Base-by-base conservation (phyloP, 2,329 filamentous ascomycete species). In the Diaporthe capsici region DNA sequence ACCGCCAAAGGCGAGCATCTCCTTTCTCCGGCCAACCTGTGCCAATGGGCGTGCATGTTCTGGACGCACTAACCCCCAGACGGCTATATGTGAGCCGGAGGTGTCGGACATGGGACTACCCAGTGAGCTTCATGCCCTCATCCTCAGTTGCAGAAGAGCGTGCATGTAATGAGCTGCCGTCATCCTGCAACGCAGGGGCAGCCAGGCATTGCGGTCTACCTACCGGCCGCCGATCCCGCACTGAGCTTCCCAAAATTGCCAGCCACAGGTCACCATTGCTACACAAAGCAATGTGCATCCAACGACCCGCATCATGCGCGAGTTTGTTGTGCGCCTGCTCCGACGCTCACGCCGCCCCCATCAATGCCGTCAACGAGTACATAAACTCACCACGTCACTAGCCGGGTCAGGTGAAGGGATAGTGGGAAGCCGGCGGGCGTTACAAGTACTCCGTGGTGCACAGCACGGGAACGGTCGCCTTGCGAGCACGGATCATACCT, bases 111-210 rank as follows among this genome's bases (percentile, higher is more conserved):
- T 63, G 44, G 17, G 12, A 25, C 25, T 63, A 20, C 31, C 71
- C 71, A 73, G 71, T 73, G 71, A 73, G 71, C 44, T 53, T 73
- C 71, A 53, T 65, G 71, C 71, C 71, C 58, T 63, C 58, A 34
- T 17, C 47, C 34, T 65, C 22, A 44, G 39, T 55, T 65, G 58
- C 71, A 73, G 71, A 8, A 55, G 60, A 68, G 51, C 47, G 42
- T 49, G 61, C 49, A 70, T 53, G 22, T 17, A 44, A 39, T 55
- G 22, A 31, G 51, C 72, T 74, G 61, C 57, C 53, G 72, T 74
- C 72, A 74, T 37, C 72, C 53, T 74, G 61, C 53, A 70, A 55
- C 22, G 44, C 57, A 67, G 34, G 39, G 53, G 63, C 39, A 22
- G 9, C 53, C 31, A 39, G 57, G 42, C 34, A 15, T 74, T 39